These are phyloP conservation scores for Phaeosphaeria sp. DNA, from an alignment of 2,329 filamentous ascomycete species.

Conservation along the genomic window DNA sequence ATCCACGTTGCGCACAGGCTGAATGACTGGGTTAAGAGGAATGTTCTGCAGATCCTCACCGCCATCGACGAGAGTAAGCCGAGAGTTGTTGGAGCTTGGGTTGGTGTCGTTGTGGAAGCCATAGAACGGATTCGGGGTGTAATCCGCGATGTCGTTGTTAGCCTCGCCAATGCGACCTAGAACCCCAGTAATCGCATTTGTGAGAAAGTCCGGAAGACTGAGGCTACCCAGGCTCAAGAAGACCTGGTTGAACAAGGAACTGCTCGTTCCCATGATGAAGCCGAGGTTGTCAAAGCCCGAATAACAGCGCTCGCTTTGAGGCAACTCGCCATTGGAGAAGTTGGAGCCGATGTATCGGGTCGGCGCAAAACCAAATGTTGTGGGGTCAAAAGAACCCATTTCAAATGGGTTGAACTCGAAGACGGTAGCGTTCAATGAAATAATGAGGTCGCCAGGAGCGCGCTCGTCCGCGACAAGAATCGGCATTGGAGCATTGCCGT, in stretches of 20 bases:
- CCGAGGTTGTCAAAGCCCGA: conserved; percentile 83
- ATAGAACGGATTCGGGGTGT: conserved; percentile 77
- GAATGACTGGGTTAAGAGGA: conserved; percentile 77
- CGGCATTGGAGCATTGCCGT: conserved; percentile 73
- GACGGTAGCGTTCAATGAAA: conserved; percentile 76
- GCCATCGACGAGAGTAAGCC: conserved; percentile 78
- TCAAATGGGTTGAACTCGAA: conserved; percentile 83
- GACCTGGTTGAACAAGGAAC: conserved; percentile 82
- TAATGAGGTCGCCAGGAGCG: conserved; percentile 64
- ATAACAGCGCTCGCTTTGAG: conserved; percentile 67
- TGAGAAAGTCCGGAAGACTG: conserved; percentile 59
- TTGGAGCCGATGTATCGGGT: conserved; percentile 75
- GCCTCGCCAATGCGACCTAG: conserved; percentile 63
- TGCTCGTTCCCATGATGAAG: conserved; percentile 85
- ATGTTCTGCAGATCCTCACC: conserved; percentile 82
- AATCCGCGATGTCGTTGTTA: conserved; percentile 77
- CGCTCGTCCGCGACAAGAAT: conserved; percentile 75
- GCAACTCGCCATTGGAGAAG: conserved; percentile 69
- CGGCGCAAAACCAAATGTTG: conserved; percentile 73
- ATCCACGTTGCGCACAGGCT: conserved; percentile 74
- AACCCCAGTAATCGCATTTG: conserved; percentile 59
- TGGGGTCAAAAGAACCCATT: conserved; percentile 78
- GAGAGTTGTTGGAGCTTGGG: conserved; percentile 58
- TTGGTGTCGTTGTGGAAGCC: conserved; percentile 67
- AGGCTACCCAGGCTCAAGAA: conserved; percentile 68